Base-by-base conservation (phyloP, 768 basidiomycete genomes). In the Psilocybe subaeruginosa region DNA sequence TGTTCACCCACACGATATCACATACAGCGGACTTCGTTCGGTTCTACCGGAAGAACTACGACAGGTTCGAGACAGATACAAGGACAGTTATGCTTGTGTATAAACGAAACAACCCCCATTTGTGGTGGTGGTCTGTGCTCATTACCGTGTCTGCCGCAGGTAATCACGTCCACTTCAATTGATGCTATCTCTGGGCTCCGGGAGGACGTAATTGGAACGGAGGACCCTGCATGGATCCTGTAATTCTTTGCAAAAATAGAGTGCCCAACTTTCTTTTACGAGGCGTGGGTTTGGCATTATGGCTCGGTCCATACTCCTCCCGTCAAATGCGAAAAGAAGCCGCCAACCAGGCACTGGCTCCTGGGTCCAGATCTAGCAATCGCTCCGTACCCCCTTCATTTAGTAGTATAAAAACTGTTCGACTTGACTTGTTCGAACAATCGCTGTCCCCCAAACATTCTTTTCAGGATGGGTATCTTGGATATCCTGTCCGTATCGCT, bases 391-490 rank as follows among this genome's bases (percentile, higher is more conserved):
- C 27, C 33, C 66, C 49, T 65, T 63, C 53, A 47, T 54, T 60
- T 62, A 57, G 60, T 61, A 12, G 64, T 76, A 72, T 75, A 73
- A 72, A 71, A 66, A 54, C 51, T 35, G 43, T 49, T 58, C 55
- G 27, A 64, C 56, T 54, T 43, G 31, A 66, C 57, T 54, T 60
- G 61, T 60, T 55, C 43, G 12, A 50, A 64, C 59, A 53, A 48
- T 31, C 47, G 16, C 17, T 61, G 30, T 48, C 61, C 60, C 63
- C 61, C 64, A 58, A 52, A 3, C 65, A 50, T 54, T 50, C 12
- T 56, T 61, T 67, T 43, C 55, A 69, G 66, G 63, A 80, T 79
- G 79, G 59, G 69, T 65, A 58, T 74, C 69, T 65, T 71, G 41
- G 68, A 64, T 60, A 70, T 70, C 55, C 67, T 76, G 59, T 71